Conservation (phyloP, 345 rosid species). For the Carallia pectinifolia region DNA sequence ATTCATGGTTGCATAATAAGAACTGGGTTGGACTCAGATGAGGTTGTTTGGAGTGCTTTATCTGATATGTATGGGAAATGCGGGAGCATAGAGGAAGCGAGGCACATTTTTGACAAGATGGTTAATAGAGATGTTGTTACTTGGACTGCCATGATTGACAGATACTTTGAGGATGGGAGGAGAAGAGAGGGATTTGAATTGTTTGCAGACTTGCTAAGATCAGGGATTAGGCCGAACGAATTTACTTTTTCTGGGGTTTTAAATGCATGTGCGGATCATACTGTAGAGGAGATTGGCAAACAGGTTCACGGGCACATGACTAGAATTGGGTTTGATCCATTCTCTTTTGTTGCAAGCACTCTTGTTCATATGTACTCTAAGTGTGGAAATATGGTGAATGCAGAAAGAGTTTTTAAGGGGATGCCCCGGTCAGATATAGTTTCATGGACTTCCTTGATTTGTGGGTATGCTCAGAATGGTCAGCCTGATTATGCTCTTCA, state of each 20-base stretch:
- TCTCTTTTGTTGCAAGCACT: slow-evolving; percentile 73
- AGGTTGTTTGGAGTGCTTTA: slow-evolving; percentile 87
- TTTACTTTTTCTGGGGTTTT: slow-evolving; percentile 76
- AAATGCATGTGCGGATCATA: slow-evolving; percentile 65
- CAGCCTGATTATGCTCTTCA: slow-evolving; percentile 53
- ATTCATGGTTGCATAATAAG: slow-evolving; percentile 71
- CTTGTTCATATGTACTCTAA: slow-evolving; percentile 86
- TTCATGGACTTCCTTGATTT: slow-evolving; percentile 79
- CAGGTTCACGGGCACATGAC: slow-evolving; percentile 84
- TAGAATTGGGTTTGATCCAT: slow-evolving; percentile 54
- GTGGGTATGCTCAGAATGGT: slow-evolving; percentile 85
- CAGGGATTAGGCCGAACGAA: slow-evolving; percentile 67
- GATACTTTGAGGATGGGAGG: slow-evolving; percentile 64
- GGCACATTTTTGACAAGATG: slow-evolving; percentile 64
- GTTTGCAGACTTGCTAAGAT: slow-evolving; percentile 51
- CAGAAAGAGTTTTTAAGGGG: slow-evolving; percentile 55
- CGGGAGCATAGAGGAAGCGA: slow-evolving; percentile 72
- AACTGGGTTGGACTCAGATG: slow-evolving; percentile 72
- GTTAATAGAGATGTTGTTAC: slow-evolving; percentile 65
- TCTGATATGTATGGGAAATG: slow-evolving; percentile 89
- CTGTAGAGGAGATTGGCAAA: slow-evolving; percentile 66
- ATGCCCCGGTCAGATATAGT: slow-evolving; percentile 58
- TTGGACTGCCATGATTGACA: slow-evolving; percentile 86
- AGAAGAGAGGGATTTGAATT: slow-evolving; percentile 61
- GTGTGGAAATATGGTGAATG: slow-evolving; percentile 70